A percentile compares a stretch with the other conserved stretches of the same genome.
phyloP scores from a whole-genome alignment of 768 basidiomycete species.

The Tricholoma bakamatsutake region DNA sequence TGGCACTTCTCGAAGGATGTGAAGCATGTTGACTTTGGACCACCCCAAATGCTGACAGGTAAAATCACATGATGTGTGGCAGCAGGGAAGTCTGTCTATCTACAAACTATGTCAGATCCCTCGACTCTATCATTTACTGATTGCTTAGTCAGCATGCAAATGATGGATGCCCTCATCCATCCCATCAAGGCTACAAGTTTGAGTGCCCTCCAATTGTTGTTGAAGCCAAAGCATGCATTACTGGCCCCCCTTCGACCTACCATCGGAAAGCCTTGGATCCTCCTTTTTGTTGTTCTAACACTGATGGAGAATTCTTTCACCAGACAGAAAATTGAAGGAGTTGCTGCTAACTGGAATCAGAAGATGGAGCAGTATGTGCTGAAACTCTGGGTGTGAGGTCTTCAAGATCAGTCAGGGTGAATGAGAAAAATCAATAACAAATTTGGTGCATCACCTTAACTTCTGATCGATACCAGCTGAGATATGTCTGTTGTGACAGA shows the following conservation, averaged over 20 bases:
- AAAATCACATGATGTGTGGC: not conserved
- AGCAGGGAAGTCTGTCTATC: not conserved
- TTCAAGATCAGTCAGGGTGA: not conserved
- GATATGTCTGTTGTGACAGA: not conserved
- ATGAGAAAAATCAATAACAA: not conserved
- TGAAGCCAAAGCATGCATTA: not conserved
- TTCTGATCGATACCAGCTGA: not conserved
- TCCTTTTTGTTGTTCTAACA: not conserved
- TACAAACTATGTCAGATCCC: not conserved
- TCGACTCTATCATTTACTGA: not conserved
- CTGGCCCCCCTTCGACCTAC: not conserved
- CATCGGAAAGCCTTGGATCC: not conserved
- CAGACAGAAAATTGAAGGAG: not conserved
- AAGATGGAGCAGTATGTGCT: not conserved
- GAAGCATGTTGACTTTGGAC: not conserved
- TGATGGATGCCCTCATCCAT: not conserved
- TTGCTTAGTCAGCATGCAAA: not conserved
- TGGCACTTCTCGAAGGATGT: not conserved
- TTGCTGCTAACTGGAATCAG: not conserved
- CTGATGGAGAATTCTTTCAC: not conserved
- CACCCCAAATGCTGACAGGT: not conserved
- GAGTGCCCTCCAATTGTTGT: not conserved
- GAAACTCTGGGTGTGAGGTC: not conserved
- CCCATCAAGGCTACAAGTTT: not conserved
- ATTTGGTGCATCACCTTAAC: not conserved